These are phyloP conservation scores for Seiridium cupressi DNA, from an alignment of 2,329 filamentous ascomycete species.

Conservation along the genomic window DNA sequence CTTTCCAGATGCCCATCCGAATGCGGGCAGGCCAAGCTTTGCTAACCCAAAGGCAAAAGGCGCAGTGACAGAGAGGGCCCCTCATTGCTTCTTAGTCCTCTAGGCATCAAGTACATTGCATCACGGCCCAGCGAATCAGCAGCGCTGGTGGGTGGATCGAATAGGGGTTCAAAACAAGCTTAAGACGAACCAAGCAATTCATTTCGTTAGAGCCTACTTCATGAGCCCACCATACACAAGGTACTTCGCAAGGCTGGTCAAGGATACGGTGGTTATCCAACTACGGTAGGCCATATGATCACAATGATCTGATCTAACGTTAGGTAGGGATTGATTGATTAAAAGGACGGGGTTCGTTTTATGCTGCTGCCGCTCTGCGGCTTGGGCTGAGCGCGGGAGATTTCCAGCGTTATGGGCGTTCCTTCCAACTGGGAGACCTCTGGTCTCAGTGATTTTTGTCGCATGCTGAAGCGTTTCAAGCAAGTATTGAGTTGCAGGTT, in stretches of 20 bases:
- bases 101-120: neutral
- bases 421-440: too few relatives aligned
- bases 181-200: neutral
- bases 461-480: neutral
- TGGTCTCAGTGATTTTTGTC: neutral
- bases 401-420: too few relatives aligned
- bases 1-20: too few relatives aligned
- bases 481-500: neutral
- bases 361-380: too few relatives aligned
- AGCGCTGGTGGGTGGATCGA: neutral
- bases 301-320: neutral
- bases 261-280: neutral
- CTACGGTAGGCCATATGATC: neutral
- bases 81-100: neutral
- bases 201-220: neutral
- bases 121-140: neutral
- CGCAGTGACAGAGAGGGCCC: too few relatives aligned
- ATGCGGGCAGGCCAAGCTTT: too few relatives aligned
- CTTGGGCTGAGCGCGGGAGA: too few relatives aligned
- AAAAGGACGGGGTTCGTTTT: too few relatives aligned
- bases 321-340: too few relatives aligned
- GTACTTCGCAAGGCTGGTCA: neutral
- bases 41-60: too few relatives aligned
- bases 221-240: neutral
- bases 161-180: constrained; percentile 8